Evolutionary conservation across 1,284 basidiomycete genomes (phyloP).

Genomic region (Caloboletus firmus): DNA sequence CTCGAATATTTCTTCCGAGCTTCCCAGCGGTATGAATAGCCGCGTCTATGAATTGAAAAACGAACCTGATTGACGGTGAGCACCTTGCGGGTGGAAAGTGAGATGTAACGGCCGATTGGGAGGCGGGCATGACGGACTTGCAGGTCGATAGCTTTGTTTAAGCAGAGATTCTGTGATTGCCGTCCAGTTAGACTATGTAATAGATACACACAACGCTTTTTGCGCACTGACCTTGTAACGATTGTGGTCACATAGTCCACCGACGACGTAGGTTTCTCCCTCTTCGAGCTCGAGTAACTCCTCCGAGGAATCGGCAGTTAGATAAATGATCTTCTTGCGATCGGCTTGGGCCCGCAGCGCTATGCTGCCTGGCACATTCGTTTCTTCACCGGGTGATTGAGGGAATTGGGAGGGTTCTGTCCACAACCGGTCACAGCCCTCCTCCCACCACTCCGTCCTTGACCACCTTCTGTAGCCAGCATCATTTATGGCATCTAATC

Average conservation of each 20-base stretch:
- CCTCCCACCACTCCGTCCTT: slow-evolving; percentile 78
- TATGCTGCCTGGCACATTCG: slow-evolving; percentile 8
- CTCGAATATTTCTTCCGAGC: neutral
- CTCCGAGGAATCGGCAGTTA: slow-evolving; percentile 92
- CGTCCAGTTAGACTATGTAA: neutral
- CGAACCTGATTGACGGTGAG: slow-evolving; percentile 90
- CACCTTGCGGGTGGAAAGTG: slow-evolving; percentile 88
- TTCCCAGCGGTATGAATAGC: neutral
- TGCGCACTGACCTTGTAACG: slow-evolving; percentile 74
- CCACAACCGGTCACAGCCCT: slow-evolving; percentile 73
- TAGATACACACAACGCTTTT: neutral
- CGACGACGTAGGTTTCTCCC: slow-evolving; percentile 92
- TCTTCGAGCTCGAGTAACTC: slow-evolving; percentile 80
- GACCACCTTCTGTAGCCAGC: slow-evolving; percentile 79
- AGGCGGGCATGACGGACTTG: slow-evolving; percentile 85
- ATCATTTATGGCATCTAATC: slow-evolving; percentile 70
- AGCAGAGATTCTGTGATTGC: slow-evolving; percentile 73
- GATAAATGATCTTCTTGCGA: slow-evolving; percentile 73
- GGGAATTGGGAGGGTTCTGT: slow-evolving; percentile 17
- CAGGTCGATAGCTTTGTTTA: slow-evolving; percentile 78
- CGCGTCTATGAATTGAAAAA: slow-evolving; percentile 6
- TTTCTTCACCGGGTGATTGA: slow-evolving; percentile 6
- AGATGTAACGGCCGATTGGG: slow-evolving; percentile 87
- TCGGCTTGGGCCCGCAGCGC: neutral
- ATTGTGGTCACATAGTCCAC: slow-evolving; percentile 96